A percentile compares a stretch with the other conserved stretches of the same genome.
phyloP scores from a whole-genome alignment of 2,329 filamentous ascomycete species.

The Coniochaeta pulveracea region DNA sequence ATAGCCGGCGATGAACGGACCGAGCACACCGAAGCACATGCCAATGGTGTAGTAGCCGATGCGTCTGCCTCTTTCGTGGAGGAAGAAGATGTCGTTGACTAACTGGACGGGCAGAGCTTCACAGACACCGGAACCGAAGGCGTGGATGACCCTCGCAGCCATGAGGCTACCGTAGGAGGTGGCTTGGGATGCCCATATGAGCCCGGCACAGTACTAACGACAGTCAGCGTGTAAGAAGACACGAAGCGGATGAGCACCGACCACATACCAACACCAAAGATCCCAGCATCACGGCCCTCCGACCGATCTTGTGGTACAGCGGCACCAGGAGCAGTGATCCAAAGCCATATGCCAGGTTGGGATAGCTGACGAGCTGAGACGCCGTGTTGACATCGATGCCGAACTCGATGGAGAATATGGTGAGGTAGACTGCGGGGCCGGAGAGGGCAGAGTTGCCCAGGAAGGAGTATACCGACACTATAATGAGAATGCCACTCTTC shows the following conservation, averaged over 20 bases:
- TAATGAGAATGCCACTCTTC: conserved; percentile 43
- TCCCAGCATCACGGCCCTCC: conserved; percentile 28
- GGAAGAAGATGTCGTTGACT: conserved; percentile 33
- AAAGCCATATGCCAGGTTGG: conserved; percentile 49
- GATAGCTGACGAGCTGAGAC: conserved; percentile 45
- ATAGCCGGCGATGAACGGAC: conserved; percentile 47
- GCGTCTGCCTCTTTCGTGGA: conserved; percentile 36
- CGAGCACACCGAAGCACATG: conserved; percentile 42
- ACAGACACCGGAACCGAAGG: conserved; percentile 29
- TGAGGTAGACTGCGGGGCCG: conserved; percentile 47
- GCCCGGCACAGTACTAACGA: conserved; percentile 25
- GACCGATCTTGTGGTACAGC: conserved; percentile 38
- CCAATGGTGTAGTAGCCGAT: conserved; percentile 49
- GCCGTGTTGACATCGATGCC: conserved; percentile 35
- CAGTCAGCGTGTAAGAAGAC: not conserved
- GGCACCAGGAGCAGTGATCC: conserved; percentile 44
- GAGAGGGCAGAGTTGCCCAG: conserved; percentile 44
- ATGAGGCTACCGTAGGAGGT: conserved; percentile 24
- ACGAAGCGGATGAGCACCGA: not conserved
- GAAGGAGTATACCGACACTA: conserved; percentile 45
- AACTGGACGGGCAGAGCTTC: conserved; percentile 33
- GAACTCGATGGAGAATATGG: conserved; percentile 40
- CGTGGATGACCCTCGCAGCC: conserved; percentile 25
- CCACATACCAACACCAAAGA: conserved; percentile 23
- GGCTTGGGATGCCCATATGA: conserved; percentile 25